Conservation (phyloP, 1,284 basidiomycete genomes). For the Sanghuangporus weigelae region DNA sequence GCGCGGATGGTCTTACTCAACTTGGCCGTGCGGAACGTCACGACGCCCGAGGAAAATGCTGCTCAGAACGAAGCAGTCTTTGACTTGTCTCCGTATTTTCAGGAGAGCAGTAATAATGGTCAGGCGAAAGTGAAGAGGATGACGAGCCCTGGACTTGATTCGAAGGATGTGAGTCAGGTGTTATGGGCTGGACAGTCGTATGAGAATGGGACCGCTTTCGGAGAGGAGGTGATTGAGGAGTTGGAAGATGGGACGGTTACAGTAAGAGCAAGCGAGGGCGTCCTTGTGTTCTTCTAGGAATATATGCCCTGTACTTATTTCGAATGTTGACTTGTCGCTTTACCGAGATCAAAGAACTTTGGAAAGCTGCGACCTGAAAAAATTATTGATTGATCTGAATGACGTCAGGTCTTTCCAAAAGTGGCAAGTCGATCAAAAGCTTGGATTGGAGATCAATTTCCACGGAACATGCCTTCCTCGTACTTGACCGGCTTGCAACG, state of each 20-base stretch:
- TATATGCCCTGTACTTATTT: background rate
- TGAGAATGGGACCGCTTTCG: slow-evolving; percentile 27
- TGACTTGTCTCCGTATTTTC: slow-evolving; percentile 24
- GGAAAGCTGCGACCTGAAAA: too few species aligned
- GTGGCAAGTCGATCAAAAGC: background rate
- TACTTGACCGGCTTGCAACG: background rate
- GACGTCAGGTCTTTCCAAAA: background rate
- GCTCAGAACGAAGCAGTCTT: slow-evolving; percentile 21
- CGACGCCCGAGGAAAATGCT: slow-evolving; percentile 17
- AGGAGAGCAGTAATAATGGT: background rate
- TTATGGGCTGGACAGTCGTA: slow-evolving; percentile 35
- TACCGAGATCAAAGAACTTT: too few species aligned
- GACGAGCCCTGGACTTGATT: slow-evolving; percentile 29
- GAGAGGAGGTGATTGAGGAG: slow-evolving; percentile 25
- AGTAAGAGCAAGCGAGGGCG: slow-evolving; percentile 29
- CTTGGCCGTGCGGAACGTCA: slow-evolving; percentile 25
- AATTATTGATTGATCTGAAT: too few species aligned
- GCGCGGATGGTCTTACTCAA: slow-evolving; percentile 30
- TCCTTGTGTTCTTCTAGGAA: slow-evolving; percentile 27
- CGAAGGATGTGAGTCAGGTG: slow-evolving; percentile 25
- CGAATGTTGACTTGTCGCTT: background rate
- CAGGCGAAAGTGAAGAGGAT: slow-evolving; percentile 27
- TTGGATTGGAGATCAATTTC: background rate
- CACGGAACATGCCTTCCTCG: background rate
- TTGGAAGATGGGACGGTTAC: slow-evolving; percentile 23